A percentile compares a stretch with the other conserved stretches of the same genome.
These are phyloP conservation scores for Chenopodium berlandieri DNA, from an alignment of 148 eudicot genomes.

Conservation along the genomic window DNA sequence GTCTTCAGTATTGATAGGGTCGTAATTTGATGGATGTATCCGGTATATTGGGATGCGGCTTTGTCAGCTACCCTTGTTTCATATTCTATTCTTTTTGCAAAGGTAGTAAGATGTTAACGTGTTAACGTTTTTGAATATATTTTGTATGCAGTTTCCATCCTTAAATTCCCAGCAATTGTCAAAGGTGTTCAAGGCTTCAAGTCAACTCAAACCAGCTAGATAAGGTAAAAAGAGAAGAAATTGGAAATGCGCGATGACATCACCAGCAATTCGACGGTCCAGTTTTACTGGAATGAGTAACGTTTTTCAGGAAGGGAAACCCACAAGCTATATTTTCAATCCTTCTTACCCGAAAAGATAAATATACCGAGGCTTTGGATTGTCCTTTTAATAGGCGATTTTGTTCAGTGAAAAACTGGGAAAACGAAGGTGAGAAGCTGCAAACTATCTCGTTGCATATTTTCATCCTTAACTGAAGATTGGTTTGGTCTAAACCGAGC, in stretches of 20 bases:
- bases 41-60: neutral
- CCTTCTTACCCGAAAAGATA: no score
- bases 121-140: neutral
- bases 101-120: slow-evolving; percentile 12
- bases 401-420: neutral
- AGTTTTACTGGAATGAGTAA: no score
- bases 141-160: slow-evolving; percentile 12
- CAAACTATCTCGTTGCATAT: neutral
- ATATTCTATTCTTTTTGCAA: neutral
- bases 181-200: slow-evolving; percentile 14
- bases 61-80: neutral
- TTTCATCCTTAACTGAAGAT: neutral
- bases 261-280: neutral
- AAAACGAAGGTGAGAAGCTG: no score
- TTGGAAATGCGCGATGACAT: neutral
- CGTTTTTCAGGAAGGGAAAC: neutral
- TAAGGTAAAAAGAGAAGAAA: neutral
- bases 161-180: neutral
- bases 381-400: neutral
- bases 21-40: neutral
- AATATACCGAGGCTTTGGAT: neutral
- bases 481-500: neutral
- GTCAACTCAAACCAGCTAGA: slow-evolving; percentile 12
- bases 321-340: no score
- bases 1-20: neutral